Evolutionary conservation across 257 asterid genomes (phyloP), one percentile per base, ranked within the genome.

Genomic region (Jacaranda copaia): DNA sequence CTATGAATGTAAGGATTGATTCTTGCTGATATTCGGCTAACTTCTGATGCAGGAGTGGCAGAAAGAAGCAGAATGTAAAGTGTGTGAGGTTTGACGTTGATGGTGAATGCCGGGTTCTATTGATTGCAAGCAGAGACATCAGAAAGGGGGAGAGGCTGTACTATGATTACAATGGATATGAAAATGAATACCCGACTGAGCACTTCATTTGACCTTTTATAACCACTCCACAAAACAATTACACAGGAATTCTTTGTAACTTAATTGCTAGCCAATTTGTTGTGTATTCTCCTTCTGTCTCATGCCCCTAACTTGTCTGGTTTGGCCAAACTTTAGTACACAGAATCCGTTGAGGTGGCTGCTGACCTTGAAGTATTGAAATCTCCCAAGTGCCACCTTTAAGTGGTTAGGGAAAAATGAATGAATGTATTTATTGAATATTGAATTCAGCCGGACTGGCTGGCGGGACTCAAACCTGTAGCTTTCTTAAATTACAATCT

Each of bases 91-190:
- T 84, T 43, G 64, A 93, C 25, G 92, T 96, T 2, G 72, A 90
- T 62, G 98, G 98, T 0, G 96, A 96, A 81, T 74, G 91, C 78
- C 87, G 96, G 7, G 98, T 89, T 52, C 83, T 96, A 14, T 75
- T 96, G 81, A 83, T 93, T 8, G 98, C 99, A 4, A 87, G 79
- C 83, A 87, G 96, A 81, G 97, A 96, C 77, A 96, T 96, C 70
- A 72, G 78, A 11, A 90, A 89, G 80, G 99, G 98, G 0, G 99
- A 96, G 81, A 84, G 98, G 75, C 77, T 96, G 51, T 96, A 96
- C 76, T 96, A 96, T 38, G 93, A 93, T 78, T 96, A 96, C 89
- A 96, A 96, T 8, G 99, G 95, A 18, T 91, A 89, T 65, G 97
- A 89, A 78, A 88, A 93, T 16, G 97, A 93, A 66, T 96, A 96